Evolutionary conservation across 192 early-diverging fungal genomes (phyloP).

Genomic region (Coemansia reversa): DNA sequence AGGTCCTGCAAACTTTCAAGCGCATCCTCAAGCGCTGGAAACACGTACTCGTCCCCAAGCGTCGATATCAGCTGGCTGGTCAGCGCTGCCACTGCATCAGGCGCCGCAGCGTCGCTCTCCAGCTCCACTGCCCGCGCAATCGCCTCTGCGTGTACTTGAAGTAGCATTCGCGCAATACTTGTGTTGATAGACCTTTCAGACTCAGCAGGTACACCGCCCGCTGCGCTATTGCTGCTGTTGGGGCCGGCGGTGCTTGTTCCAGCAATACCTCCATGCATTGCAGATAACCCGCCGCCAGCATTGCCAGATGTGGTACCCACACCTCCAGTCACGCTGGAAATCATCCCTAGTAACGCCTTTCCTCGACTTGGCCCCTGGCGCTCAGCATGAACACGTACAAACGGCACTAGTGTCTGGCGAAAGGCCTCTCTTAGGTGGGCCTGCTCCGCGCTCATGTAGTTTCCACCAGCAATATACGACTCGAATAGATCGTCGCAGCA

Average conservation of each 20-base stretch:
- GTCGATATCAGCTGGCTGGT: conserved; percentile 76
- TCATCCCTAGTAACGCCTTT: conserved; percentile 52
- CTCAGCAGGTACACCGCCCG: conserved; percentile 3
- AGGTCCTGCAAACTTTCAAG: conserved; percentile 42
- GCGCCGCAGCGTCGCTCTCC: conserved; percentile 60
- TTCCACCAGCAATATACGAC: conserved; percentile 85
- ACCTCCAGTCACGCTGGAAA: conserved; percentile 39
- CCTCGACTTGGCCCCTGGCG: conserved; percentile 37
- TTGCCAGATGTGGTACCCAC: background rate
- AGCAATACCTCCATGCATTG: background rate
- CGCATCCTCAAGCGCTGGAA: conserved; percentile 76
- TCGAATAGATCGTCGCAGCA: conserved; percentile 95
- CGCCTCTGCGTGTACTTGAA: conserved; percentile 75
- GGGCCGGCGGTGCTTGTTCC: background rate
- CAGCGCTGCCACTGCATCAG: conserved; percentile 64
- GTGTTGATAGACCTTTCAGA: conserved; percentile 29
- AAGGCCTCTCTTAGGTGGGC: conserved; percentile 69
- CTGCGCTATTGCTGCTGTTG: background rate
- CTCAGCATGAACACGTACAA: conserved; percentile 49
- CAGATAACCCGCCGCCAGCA: background rate
- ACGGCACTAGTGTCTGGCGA: conserved; percentile 51
- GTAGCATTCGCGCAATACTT: conserved; percentile 38
- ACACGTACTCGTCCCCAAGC: conserved; percentile 81
- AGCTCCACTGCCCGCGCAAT: conserved; percentile 79
- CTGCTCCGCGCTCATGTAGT: conserved; percentile 80